phyloP scores from a whole-genome alignment of 331 rosid species.

The Rhamnella rubrinervis region DNA sequence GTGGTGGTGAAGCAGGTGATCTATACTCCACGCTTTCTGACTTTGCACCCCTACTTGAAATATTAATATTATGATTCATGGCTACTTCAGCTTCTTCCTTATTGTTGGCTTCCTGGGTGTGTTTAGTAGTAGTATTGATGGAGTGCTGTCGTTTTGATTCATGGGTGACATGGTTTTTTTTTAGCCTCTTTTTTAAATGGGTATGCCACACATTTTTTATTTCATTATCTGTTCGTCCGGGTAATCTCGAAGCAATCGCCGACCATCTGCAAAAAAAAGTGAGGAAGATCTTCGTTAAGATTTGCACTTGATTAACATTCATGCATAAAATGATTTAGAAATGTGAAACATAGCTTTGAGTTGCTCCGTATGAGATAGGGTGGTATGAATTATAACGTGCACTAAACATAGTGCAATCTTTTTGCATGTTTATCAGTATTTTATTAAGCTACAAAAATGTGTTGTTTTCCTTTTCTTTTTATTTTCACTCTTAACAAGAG shows the following conservation, averaged over 20 bases:
- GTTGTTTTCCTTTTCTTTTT: not conserved
- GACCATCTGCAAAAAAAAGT: conserved; percentile 63
- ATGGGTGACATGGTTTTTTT: conserved; percentile 5
- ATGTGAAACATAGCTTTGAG: too few species aligned
- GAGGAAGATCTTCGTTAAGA: not conserved
- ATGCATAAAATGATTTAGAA: not conserved
- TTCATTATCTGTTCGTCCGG: conserved; percentile 85
- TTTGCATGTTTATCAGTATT: not conserved
- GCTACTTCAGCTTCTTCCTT: not conserved
- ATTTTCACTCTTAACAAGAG: not conserved
- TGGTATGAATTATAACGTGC: conserved; percentile 9
- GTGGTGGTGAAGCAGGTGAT: conserved; percentile 38
- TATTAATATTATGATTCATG: conserved; percentile 1
- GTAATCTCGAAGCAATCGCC: conserved; percentile 68
- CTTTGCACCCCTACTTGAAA: not conserved
- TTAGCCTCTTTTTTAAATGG: conserved; percentile 70
- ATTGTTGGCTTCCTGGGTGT: not conserved
- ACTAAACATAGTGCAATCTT: conserved; percentile 2
- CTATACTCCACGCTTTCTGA: conserved; percentile 9
- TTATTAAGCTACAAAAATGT: conserved; percentile 7
- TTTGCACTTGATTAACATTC: not conserved
- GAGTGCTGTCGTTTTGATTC: conserved; percentile 23
- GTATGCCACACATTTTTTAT: conserved; percentile 94
- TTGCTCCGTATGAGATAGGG: not conserved
- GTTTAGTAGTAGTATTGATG: not conserved